phyloP scores from a whole-genome alignment of 1,284 basidiomycete genomes.

The Apiotrichum montevideense region DNA sequence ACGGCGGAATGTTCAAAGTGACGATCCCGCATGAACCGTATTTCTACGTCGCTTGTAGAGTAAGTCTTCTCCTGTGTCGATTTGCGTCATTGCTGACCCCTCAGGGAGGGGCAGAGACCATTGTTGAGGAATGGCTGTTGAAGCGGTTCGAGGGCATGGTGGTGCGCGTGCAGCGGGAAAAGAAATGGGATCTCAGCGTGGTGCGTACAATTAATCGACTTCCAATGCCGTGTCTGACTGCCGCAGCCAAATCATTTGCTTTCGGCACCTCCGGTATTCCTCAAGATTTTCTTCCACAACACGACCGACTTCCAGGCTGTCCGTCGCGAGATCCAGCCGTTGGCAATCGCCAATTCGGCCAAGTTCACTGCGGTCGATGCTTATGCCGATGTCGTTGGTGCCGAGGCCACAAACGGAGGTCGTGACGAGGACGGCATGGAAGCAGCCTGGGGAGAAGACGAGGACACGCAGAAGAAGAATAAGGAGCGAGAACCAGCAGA shows the following conservation, averaged over 20 bases:
- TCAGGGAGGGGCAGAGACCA: slow-evolving; percentile 77
- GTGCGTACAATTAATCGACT: slow-evolving; percentile 22
- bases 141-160: slow-evolving; percentile 89
- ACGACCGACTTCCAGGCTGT: slow-evolving; percentile 85
- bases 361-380: slow-evolving; percentile 94
- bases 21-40: slow-evolving; percentile 93
- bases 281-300: slow-evolving; percentile 87
- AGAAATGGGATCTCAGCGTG: slow-evolving; percentile 89
- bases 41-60: slow-evolving; percentile 86
- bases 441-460: slow-evolving; percentile 55
- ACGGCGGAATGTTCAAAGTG: slow-evolving; percentile 92
- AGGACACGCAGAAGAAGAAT: slow-evolving; percentile 47
- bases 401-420: slow-evolving; percentile 53
- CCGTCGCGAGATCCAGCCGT: slow-evolving; percentile 78
- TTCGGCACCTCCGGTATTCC: slow-evolving; percentile 78
- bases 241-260: slow-evolving; percentile 83
- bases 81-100: slow-evolving; percentile 9
- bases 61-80: slow-evolving; percentile 41
- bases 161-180: slow-evolving; percentile 66
- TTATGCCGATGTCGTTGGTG: slow-evolving; percentile 94
- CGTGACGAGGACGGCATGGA: slow-evolving; percentile 46
- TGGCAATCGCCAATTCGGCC: slow-evolving; percentile 84
- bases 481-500: slow-evolving; percentile 74
- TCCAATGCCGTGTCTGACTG: background rate
- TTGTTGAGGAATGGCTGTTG: slow-evolving; percentile 91